Conservation (phyloP, 1,284 basidiomycete species). For the Cerrena zonata region DNA sequence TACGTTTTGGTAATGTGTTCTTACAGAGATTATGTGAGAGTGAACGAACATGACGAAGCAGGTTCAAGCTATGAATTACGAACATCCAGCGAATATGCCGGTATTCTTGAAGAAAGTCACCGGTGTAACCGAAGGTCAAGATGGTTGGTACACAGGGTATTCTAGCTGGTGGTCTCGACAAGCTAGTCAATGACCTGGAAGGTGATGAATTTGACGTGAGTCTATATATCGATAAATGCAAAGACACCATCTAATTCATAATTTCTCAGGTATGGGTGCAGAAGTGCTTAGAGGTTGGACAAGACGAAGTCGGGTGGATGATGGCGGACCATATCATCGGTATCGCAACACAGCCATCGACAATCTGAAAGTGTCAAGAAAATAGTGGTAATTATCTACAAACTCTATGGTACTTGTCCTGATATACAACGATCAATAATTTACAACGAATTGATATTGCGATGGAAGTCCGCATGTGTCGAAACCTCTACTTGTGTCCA, state of each 20-base stretch:
- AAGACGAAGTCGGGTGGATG: slow-evolving; percentile 14
- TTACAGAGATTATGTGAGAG: slow-evolving; percentile 13
- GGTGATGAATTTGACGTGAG: slow-evolving; percentile 17
- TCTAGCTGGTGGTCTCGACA: slow-evolving; percentile 13
- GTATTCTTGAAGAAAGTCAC: slow-evolving; percentile 8
- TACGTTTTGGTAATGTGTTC: too few species aligned
- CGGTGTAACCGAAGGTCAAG: slow-evolving; percentile 7
- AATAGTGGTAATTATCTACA: too few species aligned
- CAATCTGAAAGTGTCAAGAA: too few species aligned
- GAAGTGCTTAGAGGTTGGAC: slow-evolving; percentile 14
- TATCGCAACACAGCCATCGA: too few species aligned
- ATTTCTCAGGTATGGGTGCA: slow-evolving; percentile 15
- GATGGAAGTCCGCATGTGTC: too few species aligned
- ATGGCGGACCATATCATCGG: slow-evolving; percentile 17
- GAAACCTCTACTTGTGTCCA: background rate
- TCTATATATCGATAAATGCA: background rate
- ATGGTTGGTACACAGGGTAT: slow-evolving; percentile 16
- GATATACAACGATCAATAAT: background rate
- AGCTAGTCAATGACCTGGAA: slow-evolving; percentile 15
- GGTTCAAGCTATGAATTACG: slow-evolving; percentile 16
- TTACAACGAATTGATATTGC: background rate
- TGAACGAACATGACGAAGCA: slow-evolving; percentile 6
- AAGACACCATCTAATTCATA: background rate
- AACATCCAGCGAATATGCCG: slow-evolving; percentile 15
- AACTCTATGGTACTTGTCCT: too few species aligned